Evolutionary conservation across 2,329 filamentous ascomycete species (phyloP), one percentile per base, ranked within the genome.

Genomic region (Aspergillus sp.): DNA sequence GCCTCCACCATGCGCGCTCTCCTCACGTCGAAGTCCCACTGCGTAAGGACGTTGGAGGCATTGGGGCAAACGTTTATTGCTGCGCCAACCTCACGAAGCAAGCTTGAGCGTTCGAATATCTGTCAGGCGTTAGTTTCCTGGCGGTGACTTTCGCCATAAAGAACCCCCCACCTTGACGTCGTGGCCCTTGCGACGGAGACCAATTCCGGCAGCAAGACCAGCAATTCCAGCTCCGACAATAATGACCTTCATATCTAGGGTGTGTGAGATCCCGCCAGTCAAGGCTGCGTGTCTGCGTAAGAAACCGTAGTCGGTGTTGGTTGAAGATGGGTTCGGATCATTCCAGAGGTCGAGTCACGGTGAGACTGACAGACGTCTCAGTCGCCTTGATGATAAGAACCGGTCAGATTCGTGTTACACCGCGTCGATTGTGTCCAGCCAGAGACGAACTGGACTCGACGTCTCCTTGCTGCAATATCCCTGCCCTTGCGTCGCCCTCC

Each of bases 11-110:
- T 17, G 8, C 55, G 48, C 11, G 48, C 43, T 3, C 42, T 42
- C 8, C 48, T 11, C 8, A 18, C 20, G 8, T 70, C 63, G 26
- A 71, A 71, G 0, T 66, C 67, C 64, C 66, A 66, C 18, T 62
- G 39, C 30, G 56, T 36, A 18, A 71, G 61, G 24, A 70, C 59
- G 12, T 58, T 61, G 4, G 57, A 59, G 13, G 65, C 69, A 50
- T 72, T 72, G 1, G 69, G 69, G 15, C 63, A 58, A 38, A 71
- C 57, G 11, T 64, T 58, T 17, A 71, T 62, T 3, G 69, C 69
- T 2, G 70, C 70, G 20, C 69, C 68, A 22, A 69, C 63, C 57
- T 72, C 68, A 34, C 49, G 52, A 32, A 56, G 52, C 6, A 61
- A 50, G 11, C 52, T 52, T 0, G 58, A 60, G 3, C 55, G 55